phyloP scores from a whole-genome alignment of 805 yeast species.

The Ogataea trehalophila region DNA sequence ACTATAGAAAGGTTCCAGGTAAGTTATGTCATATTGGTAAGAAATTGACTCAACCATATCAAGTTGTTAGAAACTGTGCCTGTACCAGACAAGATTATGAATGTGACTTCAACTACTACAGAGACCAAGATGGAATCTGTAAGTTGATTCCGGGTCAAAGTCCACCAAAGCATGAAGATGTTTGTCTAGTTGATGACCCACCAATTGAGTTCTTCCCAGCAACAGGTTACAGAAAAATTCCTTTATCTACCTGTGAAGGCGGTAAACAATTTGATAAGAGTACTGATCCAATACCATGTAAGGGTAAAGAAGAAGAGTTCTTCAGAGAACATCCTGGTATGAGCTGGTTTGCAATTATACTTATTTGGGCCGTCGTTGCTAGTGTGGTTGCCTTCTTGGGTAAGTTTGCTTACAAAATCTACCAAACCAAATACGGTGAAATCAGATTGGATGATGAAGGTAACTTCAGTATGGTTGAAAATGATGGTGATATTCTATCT shows the following conservation, averaged over 20 bases:
- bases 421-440: slow-evolving; percentile 58
- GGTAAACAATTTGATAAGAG: slow-evolving; percentile 64
- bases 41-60: slow-evolving; percentile 50
- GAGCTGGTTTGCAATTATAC: slow-evolving; percentile 40
- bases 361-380: slow-evolving; percentile 45
- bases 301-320: slow-evolving; percentile 72
- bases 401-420: slow-evolving; percentile 27
- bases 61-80: slow-evolving; percentile 59
- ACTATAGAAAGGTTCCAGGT: slow-evolving; percentile 56
- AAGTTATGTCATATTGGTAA: slow-evolving; percentile 63
- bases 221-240: slow-evolving; percentile 83
- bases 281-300: slow-evolving; percentile 60
- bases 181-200: slow-evolving; percentile 51
- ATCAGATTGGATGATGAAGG: slow-evolving; percentile 73
- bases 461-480: slow-evolving; percentile 27
- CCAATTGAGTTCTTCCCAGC: slow-evolving; percentile 69
- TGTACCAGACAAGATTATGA: slow-evolving; percentile 85
- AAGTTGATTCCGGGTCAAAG: slow-evolving; percentile 63
- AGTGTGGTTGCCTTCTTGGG: slow-evolving; percentile 42
- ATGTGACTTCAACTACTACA: slow-evolving; percentile 78
- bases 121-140: slow-evolving; percentile 72
- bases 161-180: slow-evolving; percentile 59
- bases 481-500: slow-evolving; percentile 19
- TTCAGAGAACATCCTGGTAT: slow-evolving; percentile 49
- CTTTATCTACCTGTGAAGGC: slow-evolving; percentile 76